Base-by-base conservation (phyloP, 345 rosid species). In the Cardamine occulta region DNA sequence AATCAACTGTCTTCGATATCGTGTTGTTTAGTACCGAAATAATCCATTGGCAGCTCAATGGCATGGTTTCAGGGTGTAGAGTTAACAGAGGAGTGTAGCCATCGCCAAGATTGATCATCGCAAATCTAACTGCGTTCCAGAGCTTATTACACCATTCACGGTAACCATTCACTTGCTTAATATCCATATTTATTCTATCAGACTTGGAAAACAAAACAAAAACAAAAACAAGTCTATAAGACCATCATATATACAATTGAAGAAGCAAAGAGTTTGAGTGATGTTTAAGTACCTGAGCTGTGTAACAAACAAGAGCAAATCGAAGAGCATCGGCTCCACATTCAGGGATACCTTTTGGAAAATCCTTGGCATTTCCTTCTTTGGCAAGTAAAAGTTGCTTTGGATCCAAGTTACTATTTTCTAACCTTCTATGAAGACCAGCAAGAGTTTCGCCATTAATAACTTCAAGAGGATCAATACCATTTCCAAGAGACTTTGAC, bases 131-230 rank as follows among this genome's bases (percentile, higher is more conserved):
- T 8, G 97, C 99, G 76, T 90, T 92, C 97, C 99, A 92, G 40
- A 95, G 74, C 74, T 95, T 95, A 82, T 95, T 95, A 79, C 98
- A 95, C 99, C 99, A 95, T 60, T 95, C 97, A 15, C 97, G 97
- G 85, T 88, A 92, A 17, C 97, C 97, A 71, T 89, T 93, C 48
- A 95, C 99, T 81, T 91, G 83, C 82, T 84, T 91, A 44, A 95
- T 92, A 79, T 95, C 96, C 87, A 95, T 83, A 86, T 95, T 95
- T 70, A 95, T 95, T 82, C 80, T 95, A 80, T 92, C 97, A 10
- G 93, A 90, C 97, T 95, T 85, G 58, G 32, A 28, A 28, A 28
- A 28, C 4, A 80, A 28, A 28, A 28, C 4, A 82, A 7, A 73
- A 42, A 42, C 14, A n/a, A n/a, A n/a, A 42, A 42, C 6, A 14